A percentile compares a stretch with the other conserved stretches of the same genome.
Evolutionary conservation across 768 basidiomycete species (phyloP).

Genomic region (Hysterangium stoloniferum): DNA sequence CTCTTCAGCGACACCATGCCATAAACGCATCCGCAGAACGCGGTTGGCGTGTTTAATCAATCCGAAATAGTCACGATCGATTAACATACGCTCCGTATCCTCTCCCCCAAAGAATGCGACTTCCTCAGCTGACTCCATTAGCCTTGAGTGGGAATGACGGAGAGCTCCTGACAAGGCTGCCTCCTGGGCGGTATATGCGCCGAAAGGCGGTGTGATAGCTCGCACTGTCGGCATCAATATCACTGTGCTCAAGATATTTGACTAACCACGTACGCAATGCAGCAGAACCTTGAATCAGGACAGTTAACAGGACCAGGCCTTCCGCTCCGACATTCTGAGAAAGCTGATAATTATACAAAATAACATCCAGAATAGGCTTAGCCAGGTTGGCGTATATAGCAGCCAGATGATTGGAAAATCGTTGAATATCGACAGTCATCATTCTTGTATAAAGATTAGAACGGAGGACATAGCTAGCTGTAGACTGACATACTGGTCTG

Average conservation of each 20-base stretch:
- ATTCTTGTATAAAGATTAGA: slow-evolving; percentile 48
- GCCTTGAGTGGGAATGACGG: slow-evolving; percentile 85
- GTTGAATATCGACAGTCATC: slow-evolving; percentile 94
- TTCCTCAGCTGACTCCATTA: slow-evolving; percentile 85
- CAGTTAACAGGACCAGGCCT: slow-evolving; percentile 72
- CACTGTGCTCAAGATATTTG: background rate
- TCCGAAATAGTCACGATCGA: slow-evolving; percentile 82
- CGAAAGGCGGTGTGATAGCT: slow-evolving; percentile 84
- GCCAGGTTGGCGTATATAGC: slow-evolving; percentile 93
- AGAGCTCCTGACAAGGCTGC: slow-evolving; percentile 84
- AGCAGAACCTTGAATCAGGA: slow-evolving; percentile 79
- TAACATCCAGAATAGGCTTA: slow-evolving; percentile 87
- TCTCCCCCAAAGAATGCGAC: slow-evolving; percentile 86
- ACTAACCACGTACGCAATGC: slow-evolving; percentile 54
- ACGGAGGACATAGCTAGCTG: background rate
- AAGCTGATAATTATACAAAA: slow-evolving; percentile 93
- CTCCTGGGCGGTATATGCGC: slow-evolving; percentile 80
- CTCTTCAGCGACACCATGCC: slow-evolving; percentile 90
- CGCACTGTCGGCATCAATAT: slow-evolving; percentile 50
- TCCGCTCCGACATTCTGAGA: slow-evolving; percentile 93
- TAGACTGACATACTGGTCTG: slow-evolving; percentile 62
- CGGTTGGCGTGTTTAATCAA: slow-evolving; percentile 80
- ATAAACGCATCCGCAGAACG: slow-evolving; percentile 73
- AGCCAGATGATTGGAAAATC: slow-evolving; percentile 83
- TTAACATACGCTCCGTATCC: slow-evolving; percentile 80